These are phyloP conservation scores for Podospora australis DNA, from an alignment of 495 filamentous ascomycete species.

Conservation along the genomic window DNA sequence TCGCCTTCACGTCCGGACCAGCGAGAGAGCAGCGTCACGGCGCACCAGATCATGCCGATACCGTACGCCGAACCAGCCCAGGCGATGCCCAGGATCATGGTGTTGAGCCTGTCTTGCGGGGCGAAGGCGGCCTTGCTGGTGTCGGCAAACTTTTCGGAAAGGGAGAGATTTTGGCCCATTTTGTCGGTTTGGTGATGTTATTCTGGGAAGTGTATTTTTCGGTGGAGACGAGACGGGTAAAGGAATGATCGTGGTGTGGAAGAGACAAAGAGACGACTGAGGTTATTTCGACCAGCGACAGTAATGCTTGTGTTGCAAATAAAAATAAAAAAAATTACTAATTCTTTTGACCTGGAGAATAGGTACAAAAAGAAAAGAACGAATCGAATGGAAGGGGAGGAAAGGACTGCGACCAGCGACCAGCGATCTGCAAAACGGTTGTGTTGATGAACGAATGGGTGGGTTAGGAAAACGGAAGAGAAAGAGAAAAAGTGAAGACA, in stretches of 20 bases:
- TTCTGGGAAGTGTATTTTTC: not conserved
- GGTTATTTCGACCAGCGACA: slow-evolving; percentile 14
- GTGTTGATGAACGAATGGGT: not conserved
- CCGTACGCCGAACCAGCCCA: slow-evolving; percentile 28
- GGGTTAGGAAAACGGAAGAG: not conserved
- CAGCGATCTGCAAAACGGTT: slow-evolving; percentile 8
- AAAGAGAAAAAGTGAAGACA: not conserved
- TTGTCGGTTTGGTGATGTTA: slow-evolving; percentile 5
- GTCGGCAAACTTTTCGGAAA: slow-evolving; percentile 22
- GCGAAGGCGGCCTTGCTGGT: slow-evolving; percentile 19
- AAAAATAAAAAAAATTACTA: not conserved
- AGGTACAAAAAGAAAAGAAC: not conserved
- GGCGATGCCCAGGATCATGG: slow-evolving; percentile 26
- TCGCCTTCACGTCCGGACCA: slow-evolving; percentile 28
- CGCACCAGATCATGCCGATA: slow-evolving; percentile 31
- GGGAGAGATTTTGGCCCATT: slow-evolving; percentile 31
- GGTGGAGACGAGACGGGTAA: not conserved
- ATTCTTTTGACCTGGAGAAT: slow-evolving; percentile 5
- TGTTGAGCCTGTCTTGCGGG: slow-evolving; percentile 17
- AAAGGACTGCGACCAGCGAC: slow-evolving; percentile 13
- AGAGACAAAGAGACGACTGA: not conserved
- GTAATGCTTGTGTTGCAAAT: not conserved
- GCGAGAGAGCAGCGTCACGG: slow-evolving; percentile 25
- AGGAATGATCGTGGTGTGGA: not conserved
- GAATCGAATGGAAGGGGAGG: not conserved